A percentile compares a stretch with the other conserved stretches of the same genome.
Evolutionary conservation across 306 rosid genomes (phyloP).

Genomic region (Ormosia semicastrata): DNA sequence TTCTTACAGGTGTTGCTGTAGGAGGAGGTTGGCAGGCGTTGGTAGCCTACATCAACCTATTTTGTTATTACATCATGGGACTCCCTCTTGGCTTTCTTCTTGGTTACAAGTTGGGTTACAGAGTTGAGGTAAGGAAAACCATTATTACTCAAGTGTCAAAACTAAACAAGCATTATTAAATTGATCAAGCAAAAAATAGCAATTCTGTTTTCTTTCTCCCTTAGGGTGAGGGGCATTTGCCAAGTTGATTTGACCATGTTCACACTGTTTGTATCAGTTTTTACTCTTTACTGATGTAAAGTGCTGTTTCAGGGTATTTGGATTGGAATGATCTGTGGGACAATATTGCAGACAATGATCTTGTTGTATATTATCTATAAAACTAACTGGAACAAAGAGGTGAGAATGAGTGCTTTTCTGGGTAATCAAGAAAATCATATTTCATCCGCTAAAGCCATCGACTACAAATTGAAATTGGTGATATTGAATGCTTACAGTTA

Average conservation of each 20-base stretch:
- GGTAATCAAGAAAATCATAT: neutral
- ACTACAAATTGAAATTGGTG: neutral
- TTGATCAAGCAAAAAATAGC: neutral
- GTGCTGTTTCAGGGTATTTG: constrained; percentile 74
- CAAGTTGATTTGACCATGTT: neutral
- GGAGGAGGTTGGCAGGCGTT: constrained; percentile 99
- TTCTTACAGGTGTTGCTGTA: constrained; percentile 82
- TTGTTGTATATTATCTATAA: constrained; percentile 55
- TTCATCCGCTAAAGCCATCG: neutral
- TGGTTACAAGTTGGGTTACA: constrained; percentile 60
- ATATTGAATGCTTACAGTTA: neutral
- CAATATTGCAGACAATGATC: constrained; percentile 74
- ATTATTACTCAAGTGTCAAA: neutral
- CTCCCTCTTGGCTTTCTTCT: constrained; percentile 87
- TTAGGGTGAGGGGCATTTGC: neutral
- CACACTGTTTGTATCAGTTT: neutral
- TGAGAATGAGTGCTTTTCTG: constrained; percentile 14
- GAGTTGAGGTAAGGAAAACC: constrained; percentile 68
- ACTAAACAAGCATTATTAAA: neutral
- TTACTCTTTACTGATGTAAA: neutral
- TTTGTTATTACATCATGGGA: constrained; percentile 78
- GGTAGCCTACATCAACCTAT: constrained; percentile 86
- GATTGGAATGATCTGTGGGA: constrained; percentile 92
- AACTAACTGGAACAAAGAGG: constrained; percentile 93
- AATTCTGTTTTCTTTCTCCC: neutral